Base-by-base conservation (phyloP, 495 filamentous ascomycete species). In the Podospora conica region DNA sequence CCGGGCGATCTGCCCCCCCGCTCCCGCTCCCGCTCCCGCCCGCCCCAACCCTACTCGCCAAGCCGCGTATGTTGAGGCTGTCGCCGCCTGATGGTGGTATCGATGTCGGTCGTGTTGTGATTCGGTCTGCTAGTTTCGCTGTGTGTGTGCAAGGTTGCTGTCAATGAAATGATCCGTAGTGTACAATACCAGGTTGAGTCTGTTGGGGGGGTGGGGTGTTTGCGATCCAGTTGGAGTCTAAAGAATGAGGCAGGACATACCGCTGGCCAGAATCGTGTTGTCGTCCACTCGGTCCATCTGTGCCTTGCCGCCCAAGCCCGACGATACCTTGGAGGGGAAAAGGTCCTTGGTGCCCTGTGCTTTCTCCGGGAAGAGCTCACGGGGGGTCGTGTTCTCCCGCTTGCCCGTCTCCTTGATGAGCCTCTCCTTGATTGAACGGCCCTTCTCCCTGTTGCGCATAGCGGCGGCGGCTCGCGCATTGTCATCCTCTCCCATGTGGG, bases 331-430 rank as follows among this genome's bases (percentile, higher is more conserved):
- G 59, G 78, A 81, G 0, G 90, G 89, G 72, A 95, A 91, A 3
- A 93, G 82, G 67, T 95, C 91, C 65, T 88, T 90, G n/a, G 68
- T 54, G 3, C 61, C 66, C 63, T 71, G 75, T 15, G 59, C 76
- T 66, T 85, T 87, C 61, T 79, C 80, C 0, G 90, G 89, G 74
- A 94, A 90, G 6, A 93, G 83, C 66, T 94, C 90, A 9, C 53
- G 27, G 31, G 63, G 63, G n/a, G 21, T n/a, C n/a, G n/a, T 15
- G 5, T 18, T 57, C 12, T 55, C 61, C 60, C 87, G 89, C 53
- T 60, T 63, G 31, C 66, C 73, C 57, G 71, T 78, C 9, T 76
- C 73, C 48, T 65, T 74, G 24, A 73, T 69, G 0, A 78, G 58
- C 9, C 76, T 76, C 61, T 80, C 80, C 70, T 79, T 83, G 48